These are phyloP conservation scores for Phlebiopsis flavidoalba DNA, from an alignment of 768 basidiomycete species.

Conservation along the genomic window DNA sequence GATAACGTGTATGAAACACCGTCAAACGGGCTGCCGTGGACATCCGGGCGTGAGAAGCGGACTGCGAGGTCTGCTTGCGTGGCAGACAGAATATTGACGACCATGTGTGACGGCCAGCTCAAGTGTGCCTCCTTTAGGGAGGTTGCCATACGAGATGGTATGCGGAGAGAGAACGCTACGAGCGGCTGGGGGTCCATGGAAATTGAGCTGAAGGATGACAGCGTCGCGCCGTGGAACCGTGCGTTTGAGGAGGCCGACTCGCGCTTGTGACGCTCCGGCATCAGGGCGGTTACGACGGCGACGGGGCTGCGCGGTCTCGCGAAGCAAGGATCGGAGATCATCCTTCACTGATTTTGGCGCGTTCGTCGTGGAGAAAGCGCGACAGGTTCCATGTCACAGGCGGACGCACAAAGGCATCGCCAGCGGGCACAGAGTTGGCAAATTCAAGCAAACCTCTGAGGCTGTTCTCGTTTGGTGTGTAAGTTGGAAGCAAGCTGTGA, in stretches of 20 bases:
- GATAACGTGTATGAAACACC: conserved; percentile 35
- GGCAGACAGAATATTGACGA: conserved; percentile 77
- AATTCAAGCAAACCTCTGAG: no score
- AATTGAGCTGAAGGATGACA: conserved; percentile 91
- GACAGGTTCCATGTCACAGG: no score
- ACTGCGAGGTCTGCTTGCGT: conserved; percentile 57
- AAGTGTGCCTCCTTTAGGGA: conserved; percentile 36
- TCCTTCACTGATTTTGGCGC: conserved; percentile 6
- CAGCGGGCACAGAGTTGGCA: no score
- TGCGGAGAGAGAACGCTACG: conserved; percentile 83
- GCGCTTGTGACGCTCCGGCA: conserved; percentile 28
- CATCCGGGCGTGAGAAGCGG: conserved; percentile 68
- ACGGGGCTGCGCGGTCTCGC: conserved; percentile 79
- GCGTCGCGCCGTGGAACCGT: conserved; percentile 80
- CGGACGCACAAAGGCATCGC: no score
- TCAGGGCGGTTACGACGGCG: conserved; percentile 72
- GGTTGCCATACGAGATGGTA: conserved; percentile 84
- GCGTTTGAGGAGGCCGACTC: neutral
- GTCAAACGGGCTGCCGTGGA: conserved; percentile 57
- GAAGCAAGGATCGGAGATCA: conserved; percentile 53
- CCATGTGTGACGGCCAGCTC: conserved; percentile 45
- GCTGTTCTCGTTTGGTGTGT: no score
- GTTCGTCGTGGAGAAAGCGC: neutral
- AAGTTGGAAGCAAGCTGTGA: no score
- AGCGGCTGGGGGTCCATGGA: conserved; percentile 86